Base-by-base conservation (phyloP, 1,284 basidiomycete species). In the Xerocomus amazonicus region DNA sequence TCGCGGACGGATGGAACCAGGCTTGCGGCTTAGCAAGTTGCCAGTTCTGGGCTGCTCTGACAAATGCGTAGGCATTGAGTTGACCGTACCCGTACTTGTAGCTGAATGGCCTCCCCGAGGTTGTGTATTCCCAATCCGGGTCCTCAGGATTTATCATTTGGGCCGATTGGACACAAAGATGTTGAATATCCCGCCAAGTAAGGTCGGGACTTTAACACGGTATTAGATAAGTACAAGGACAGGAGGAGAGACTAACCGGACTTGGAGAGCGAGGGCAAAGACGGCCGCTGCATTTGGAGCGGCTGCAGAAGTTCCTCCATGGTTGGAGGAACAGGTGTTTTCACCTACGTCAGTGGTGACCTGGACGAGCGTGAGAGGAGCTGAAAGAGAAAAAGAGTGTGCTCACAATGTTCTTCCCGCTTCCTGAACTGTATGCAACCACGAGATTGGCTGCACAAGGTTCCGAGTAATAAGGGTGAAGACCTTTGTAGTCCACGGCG, bases 81-180 rank as follows among this genome's bases (percentile, higher is more conserved):
- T 83, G 83, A 19, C 97, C 97, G 63, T 88, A 99, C 2, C 97
- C 97, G 60, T 96, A 99, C 70, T 98, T 98, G 78, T 99, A 98
- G 65, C 92, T 96, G 73, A 89, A 99, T 39, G 73, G 78, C 38
- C 87, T 78, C 6, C 92, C 93, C 1, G 76, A 74, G 4, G 89
- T 83, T 2, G 89, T 99, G 43, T 68, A 73, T 62, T 97, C 91
- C 97, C 97, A 99, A 68, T 97, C 95, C 0, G 91, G 89, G 64
- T 99, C 97, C 6, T 91, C 83, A 0, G 81, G 77, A 66, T 96
- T 98, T 70, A 98, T 82, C 60, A 80, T 77, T 16, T 83, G 78
- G 2, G 91, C 90, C 2, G 85, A 90, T 52, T 79, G 76, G 32
- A 99, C 84, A 50, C 88, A 87, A 34, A 99, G 77, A 63, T 99